Conservation (phyloP, 1,284 basidiomycete genomes). For the Naganishia albida region DNA sequence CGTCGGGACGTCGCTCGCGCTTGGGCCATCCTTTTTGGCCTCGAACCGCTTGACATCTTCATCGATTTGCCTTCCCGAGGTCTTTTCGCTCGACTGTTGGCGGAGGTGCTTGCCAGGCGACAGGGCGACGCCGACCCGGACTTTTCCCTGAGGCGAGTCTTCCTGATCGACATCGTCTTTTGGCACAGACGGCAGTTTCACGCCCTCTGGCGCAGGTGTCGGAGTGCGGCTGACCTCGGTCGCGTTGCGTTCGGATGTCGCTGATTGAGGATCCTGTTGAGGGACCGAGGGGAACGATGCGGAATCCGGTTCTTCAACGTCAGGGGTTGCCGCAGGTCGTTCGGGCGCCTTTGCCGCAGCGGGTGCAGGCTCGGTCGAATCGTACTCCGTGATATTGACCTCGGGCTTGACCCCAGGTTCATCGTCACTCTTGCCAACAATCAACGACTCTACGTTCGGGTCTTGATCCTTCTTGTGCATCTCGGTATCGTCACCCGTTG, state of each 20-base stretch:
- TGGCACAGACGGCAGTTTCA: conserved; percentile 26
- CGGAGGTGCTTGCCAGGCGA: conserved; percentile 22
- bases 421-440: conserved; percentile 11
- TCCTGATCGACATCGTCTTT: conserved; percentile 13
- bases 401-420: conserved; percentile 7
- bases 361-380: conserved; percentile 2
- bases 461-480: conserved; percentile 21
- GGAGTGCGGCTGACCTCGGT: conserved; percentile 8
- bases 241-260: not conserved
- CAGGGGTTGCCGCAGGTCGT: not conserved
- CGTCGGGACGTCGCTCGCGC: not conserved
- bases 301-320: not conserved
- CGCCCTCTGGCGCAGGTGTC: conserved; percentile 5
- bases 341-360: not conserved
- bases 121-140: conserved; percentile 22
- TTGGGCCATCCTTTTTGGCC: conserved; percentile 10
- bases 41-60: conserved; percentile 2
- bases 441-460: conserved; percentile 17
- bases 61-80: not conserved
- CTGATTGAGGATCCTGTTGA: conserved; percentile 7
- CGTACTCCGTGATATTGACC: conserved; percentile 15
- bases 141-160: conserved; percentile 25
- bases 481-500: conserved; percentile 22
- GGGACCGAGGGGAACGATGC: conserved; percentile 21
- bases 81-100: too few relatives aligned